These are phyloP conservation scores for Gossypium lobatum DNA, from an alignment of 441 rosid genomes.

Conservation along the genomic window DNA sequence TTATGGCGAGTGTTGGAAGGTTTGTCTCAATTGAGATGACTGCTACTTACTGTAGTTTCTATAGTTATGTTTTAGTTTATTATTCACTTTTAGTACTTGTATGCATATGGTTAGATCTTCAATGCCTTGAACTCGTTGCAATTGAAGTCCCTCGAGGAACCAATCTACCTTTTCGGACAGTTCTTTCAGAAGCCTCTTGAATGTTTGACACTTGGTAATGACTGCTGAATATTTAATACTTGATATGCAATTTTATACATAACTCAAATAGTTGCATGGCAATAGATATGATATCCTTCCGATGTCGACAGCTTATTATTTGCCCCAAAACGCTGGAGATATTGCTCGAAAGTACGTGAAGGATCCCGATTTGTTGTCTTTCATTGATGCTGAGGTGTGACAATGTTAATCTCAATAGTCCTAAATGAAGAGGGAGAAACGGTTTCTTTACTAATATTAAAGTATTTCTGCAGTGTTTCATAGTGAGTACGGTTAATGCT, in stretches of 20 bases:
- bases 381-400: conserved; percentile 91
- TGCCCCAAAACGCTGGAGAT: conserved; percentile 88
- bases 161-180: conserved; percentile 87
- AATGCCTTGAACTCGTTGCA: conserved; percentile 87
- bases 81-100: conserved; percentile 17
- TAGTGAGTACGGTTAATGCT: conserved; percentile 88
- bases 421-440: background rate
- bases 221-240: conserved; percentile 4
- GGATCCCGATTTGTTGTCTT: conserved; percentile 78
- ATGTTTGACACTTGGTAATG: conserved; percentile 81
- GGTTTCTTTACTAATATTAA: background rate
- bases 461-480: conserved; percentile 72
- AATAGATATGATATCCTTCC: background rate
- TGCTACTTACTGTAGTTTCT: conserved; percentile 10
- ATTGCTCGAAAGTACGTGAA: conserved; percentile 82
- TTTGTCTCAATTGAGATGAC: conserved; percentile 32
- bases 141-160: conserved; percentile 91
- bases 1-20: conserved; percentile 90
- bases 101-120: conserved; percentile 50
- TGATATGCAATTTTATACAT: background rate
- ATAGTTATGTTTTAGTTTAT: conserved; percentile 7
- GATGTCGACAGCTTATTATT: conserved; percentile 59
- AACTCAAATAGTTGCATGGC: background rate
- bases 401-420: conserved; percentile 3
- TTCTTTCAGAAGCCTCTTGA: conserved; percentile 87